Conservation (phyloP, 129 eudicot genomes). For the Sambucus nigra region DNA sequence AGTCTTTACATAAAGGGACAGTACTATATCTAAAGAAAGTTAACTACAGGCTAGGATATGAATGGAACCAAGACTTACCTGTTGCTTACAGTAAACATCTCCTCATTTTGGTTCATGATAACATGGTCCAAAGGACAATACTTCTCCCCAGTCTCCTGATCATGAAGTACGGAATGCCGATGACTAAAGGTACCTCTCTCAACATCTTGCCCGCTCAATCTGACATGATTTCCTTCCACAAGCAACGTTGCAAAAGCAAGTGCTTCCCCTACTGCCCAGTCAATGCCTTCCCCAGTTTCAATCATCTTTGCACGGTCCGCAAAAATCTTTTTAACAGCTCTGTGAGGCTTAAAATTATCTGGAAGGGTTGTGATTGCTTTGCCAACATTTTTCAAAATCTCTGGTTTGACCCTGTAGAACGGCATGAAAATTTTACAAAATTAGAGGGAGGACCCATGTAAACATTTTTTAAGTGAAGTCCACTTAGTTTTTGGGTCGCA, state of each 20-base stretch:
- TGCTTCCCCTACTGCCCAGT: slow-evolving; percentile 99
- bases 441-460: no score
- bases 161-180: slow-evolving; percentile 90
- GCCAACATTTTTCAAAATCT: slow-evolving; percentile 84
- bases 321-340: slow-evolving; percentile 79
- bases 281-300: slow-evolving; percentile 93
- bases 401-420: slow-evolving; percentile 79
- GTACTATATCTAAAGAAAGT: neutral
- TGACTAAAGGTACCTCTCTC: slow-evolving; percentile 99
- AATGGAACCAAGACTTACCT: slow-evolving; percentile 35
- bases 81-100: slow-evolving; percentile 99
- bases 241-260: slow-evolving; percentile 95
- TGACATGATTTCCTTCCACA: slow-evolving; percentile 95
- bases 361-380: slow-evolving; percentile 83
- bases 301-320: slow-evolving; percentile 89
- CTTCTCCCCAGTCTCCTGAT: slow-evolving; percentile 84
- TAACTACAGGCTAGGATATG: neutral
- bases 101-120: slow-evolving; percentile 65
- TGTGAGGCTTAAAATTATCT: slow-evolving; percentile 83
- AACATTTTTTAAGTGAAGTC: no score
- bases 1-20: no score
- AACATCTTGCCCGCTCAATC: slow-evolving; percentile 97
- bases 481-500: no score
- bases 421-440: slow-evolving; percentile 5
- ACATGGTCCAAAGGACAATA: slow-evolving; percentile 94